phyloP scores from a whole-genome alignment of 306 rosid genomes.

The Morella rubra region DNA sequence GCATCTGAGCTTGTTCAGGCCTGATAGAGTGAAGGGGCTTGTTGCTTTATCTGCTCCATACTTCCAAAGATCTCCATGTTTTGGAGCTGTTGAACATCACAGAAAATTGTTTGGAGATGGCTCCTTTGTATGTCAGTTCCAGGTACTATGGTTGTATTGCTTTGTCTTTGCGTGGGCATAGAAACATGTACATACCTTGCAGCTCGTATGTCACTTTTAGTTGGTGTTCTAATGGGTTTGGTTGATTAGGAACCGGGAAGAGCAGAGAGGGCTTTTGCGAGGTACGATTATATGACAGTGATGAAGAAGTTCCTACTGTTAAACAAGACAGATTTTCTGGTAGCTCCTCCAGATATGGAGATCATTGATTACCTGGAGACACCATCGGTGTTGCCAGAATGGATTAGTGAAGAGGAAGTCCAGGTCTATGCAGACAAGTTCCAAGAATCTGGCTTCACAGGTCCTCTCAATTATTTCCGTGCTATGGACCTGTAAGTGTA shows the following conservation, averaged over 20 bases:
- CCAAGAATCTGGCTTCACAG: slow-evolving; percentile 78
- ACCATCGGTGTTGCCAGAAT: slow-evolving; percentile 56
- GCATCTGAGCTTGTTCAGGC: slow-evolving; percentile 58
- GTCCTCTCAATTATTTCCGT: slow-evolving; percentile 73
- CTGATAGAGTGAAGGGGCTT: slow-evolving; percentile 62
- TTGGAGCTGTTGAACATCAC: slow-evolving; percentile 40
- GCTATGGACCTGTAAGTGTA: slow-evolving; percentile 68
- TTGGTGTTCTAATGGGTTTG: neutral
- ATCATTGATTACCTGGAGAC: slow-evolving; percentile 64
- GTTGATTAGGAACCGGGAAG: slow-evolving; percentile 67
- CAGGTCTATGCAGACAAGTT: slow-evolving; percentile 64
- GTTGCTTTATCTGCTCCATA: slow-evolving; percentile 58
- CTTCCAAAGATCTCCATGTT: slow-evolving; percentile 48
- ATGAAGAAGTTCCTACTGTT: slow-evolving; percentile 64
- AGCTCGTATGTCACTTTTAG: neutral
- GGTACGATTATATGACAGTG: slow-evolving; percentile 71
- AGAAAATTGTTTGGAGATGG: slow-evolving; percentile 45
- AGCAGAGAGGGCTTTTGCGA: slow-evolving; percentile 76
- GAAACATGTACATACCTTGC: neutral
- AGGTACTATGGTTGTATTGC: slow-evolving; percentile 36
- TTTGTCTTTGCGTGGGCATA: too few species aligned
- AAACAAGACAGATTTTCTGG: slow-evolving; percentile 14
- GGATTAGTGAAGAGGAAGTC: slow-evolving; percentile 75
- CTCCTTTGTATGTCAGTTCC: slow-evolving; percentile 59
- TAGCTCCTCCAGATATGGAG: slow-evolving; percentile 69